These are phyloP conservation scores for Lachnellula cervina DNA, from an alignment of 2,329 filamentous ascomycete genomes.

Conservation along the genomic window DNA sequence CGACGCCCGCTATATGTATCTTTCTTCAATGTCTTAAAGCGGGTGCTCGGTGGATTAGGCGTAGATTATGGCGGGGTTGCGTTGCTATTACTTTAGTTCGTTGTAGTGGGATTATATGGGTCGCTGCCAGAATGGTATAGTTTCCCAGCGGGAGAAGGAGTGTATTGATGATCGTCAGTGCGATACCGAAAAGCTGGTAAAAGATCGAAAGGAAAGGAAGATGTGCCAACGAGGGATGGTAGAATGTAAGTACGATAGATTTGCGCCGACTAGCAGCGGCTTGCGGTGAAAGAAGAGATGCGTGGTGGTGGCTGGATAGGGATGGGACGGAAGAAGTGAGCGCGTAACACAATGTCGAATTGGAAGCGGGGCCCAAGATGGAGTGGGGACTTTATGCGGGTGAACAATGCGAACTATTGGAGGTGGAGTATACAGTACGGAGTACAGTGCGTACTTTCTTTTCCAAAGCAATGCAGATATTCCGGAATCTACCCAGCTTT, in stretches of 20 bases:
- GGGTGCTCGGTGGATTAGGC: constrained; percentile 5
- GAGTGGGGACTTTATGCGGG: constrained; percentile 8
- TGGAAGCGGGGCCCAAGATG: constrained; percentile 5
- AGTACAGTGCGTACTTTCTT: background rate
- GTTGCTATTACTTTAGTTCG: constrained; percentile 18
- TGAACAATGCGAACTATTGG: constrained; percentile 6
- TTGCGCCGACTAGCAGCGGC: constrained; percentile 20
- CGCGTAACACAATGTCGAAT: constrained; percentile 13
- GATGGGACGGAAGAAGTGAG: constrained; percentile 6
- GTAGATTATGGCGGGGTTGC: constrained; percentile 8
- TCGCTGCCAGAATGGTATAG: background rate
- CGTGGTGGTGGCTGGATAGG: constrained; percentile 1
- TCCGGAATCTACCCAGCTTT: background rate
- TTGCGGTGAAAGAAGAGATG: constrained; percentile 17
- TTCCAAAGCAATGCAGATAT: background rate
- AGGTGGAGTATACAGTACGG: background rate
- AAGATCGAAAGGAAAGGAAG: constrained; percentile 7
- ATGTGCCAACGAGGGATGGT: constrained; percentile 3
- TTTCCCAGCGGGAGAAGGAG: background rate
- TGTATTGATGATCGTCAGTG: background rate
- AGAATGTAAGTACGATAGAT: constrained; percentile 19
- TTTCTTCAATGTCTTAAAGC: background rate
- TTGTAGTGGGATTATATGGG: constrained; percentile 1
- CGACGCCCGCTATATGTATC: constrained; percentile 7
- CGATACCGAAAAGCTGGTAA: constrained; percentile 1